These are phyloP conservation scores for Pseudopediastrum boryanum DNA, from an alignment of 139 green algal species.

Conservation along the genomic window DNA sequence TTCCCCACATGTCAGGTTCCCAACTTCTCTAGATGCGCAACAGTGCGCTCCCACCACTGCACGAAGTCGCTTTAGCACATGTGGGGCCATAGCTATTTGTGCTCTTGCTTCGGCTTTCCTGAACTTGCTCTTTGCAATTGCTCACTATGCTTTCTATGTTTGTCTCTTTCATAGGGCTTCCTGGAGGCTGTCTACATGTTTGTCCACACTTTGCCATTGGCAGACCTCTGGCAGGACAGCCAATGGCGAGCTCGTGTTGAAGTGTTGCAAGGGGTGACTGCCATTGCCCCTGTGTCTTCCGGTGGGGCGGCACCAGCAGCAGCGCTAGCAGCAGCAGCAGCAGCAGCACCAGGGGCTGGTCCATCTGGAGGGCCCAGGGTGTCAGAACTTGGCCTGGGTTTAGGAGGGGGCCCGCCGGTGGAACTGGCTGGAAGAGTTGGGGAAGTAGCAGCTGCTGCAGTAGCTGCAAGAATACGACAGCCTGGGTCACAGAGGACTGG, in stretches of 20 bases:
- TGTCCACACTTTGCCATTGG: slow-evolving; percentile 68
- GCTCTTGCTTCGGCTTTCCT: too few relatives aligned
- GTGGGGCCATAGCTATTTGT: too few relatives aligned
- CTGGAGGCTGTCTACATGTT: slow-evolving; percentile 80
- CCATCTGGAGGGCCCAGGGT: too few relatives aligned
- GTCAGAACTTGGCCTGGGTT: too few relatives aligned
- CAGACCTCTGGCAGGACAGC: slow-evolving; percentile 75
- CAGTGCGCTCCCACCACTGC: too few relatives aligned
- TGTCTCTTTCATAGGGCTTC: slow-evolving; percentile 62
- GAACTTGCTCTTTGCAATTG: too few relatives aligned
- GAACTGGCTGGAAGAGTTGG: neutral
- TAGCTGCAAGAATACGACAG: neutral
- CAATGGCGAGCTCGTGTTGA: slow-evolving; percentile 66
- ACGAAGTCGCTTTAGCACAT: too few relatives aligned
- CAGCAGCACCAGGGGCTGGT: neutral
- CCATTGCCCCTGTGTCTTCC: neutral
- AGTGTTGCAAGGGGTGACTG: slow-evolving; percentile 41
- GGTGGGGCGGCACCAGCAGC: neutral
- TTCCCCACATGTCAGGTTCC: too few relatives aligned
- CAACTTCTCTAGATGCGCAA: too few relatives aligned
- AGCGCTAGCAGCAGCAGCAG: neutral
- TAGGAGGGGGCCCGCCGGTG: too few relatives aligned
- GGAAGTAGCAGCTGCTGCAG: neutral
- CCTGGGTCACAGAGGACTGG: neutral
- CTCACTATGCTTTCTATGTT: too few relatives aligned